Evolutionary conservation across 1,139 yeast genomes (phyloP), one percentile per base, ranked within the genome.

Genomic region (Nakaseomyces kungkrabaensis): DNA sequence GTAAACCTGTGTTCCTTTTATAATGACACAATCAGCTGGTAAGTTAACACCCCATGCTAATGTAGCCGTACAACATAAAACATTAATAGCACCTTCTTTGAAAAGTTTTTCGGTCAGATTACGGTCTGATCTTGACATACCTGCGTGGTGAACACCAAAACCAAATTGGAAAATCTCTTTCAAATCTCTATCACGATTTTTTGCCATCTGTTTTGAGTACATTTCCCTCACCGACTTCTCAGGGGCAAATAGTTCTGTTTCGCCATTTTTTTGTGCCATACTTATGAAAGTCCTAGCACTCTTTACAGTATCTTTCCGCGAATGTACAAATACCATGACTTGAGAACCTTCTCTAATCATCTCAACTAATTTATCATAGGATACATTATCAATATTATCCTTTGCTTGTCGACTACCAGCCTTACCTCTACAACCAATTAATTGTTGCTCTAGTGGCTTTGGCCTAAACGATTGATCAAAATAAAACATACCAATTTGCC

Each of bases 11-110:
- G 99, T 94, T 1, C 99, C 98, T 63, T 92, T 90, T 48, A 94
- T 82, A 56, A 94, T 87, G 27, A 94, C 99, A 43, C 90, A 96
- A 3, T 97, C 97, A 6, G 98, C 98, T 1, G 99, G 98, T 53
- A 94, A 73, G 63, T 94, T 94, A 13, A 94, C 97, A 77, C 99
- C 99, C 99, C 99, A 94, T 0, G 99, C 99, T 52, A 94, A 77
- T 0, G 99, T 94, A 0, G 98, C 96, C 1, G 99, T 94, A 74
- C 97, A 89, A 59, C 96, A 86, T 17, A 94, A 72, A 0, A 94
- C 97, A 56, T 85, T 87, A 53, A 92, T 82, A 0, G 92, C 85
- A 37, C 98, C 98, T 34, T 75, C 73, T 48, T 82, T 75, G 65
- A 94, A 94, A 82, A 92, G 78, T 62, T 81, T 84, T 62, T 94